Conservation (phyloP, 2,329 filamentous ascomycete genomes). For the Sporothrix schenckii region DNA sequence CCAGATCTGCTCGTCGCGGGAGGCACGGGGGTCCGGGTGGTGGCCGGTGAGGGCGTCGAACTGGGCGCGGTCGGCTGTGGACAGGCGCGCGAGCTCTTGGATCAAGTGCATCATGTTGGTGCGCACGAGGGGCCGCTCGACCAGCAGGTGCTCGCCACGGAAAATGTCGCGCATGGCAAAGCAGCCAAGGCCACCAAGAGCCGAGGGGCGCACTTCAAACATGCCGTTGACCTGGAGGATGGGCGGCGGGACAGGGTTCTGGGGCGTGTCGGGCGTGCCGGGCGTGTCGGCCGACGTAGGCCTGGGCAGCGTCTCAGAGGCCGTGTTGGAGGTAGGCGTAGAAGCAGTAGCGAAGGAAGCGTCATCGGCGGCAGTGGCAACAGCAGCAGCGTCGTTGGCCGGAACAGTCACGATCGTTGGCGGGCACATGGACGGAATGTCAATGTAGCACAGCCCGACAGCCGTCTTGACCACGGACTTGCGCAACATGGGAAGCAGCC, state of each 20-base stretch:
- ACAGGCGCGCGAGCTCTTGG: slow-evolving; percentile 45
- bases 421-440: slow-evolving; percentile 27
- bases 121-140: slow-evolving; percentile 51
- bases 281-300: neutral
- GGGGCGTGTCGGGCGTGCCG: neutral
- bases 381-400: neutral
- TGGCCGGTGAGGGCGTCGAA: slow-evolving; percentile 46
- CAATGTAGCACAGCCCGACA: slow-evolving; percentile 32
- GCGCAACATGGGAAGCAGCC: neutral
- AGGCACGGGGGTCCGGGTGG: slow-evolving; percentile 34
- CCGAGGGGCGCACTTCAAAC: slow-evolving; percentile 49
- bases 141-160: slow-evolving; percentile 48
- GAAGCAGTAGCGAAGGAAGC: neutral
- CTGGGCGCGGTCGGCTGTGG: slow-evolving; percentile 39
- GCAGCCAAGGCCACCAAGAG: slow-evolving; percentile 51
- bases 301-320: neutral
- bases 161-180: slow-evolving; percentile 50
- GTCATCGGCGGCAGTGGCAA: neutral
- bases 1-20: slow-evolving; percentile 38
- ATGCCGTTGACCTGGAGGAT: slow-evolving; percentile 42
- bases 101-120: slow-evolving; percentile 41
- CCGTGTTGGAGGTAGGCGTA: neutral
- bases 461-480: slow-evolving; percentile 26
- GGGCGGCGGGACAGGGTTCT: neutral
- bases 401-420: slow-evolving; percentile 15